Evolutionary conservation across 306 rosid species (phyloP), one percentile per base, ranked within the genome.

Genomic region (Mucuna pruriens): DNA sequence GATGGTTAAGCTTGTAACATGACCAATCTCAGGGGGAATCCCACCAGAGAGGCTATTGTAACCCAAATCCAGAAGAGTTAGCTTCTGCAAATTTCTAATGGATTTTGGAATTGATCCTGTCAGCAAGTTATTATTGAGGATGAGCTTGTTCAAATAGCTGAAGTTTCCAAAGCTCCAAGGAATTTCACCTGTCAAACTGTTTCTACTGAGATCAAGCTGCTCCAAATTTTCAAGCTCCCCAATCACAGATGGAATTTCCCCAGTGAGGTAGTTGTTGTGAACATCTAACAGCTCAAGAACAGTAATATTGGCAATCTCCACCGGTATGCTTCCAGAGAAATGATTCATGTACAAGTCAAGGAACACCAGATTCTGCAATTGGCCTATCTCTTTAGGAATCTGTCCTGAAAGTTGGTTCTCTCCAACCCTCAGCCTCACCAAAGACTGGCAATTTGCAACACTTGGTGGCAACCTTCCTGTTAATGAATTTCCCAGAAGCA

Each of bases 271-370:
- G 82, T 96, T 96, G 75, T 90, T 89, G 77, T 96, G 98, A 77
- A 86, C 94, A 85, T 93, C 98, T 39, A 96, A 82, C 26, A 92
- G 91, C 84, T 96, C 99, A 45, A 96, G 98, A 87, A 92, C 94
- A 11, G 97, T 92, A 40, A 96, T 83, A 78, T 93, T 93, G 33
- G 97, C 93, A 76, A 93, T 84, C 90, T 96, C 99, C 48, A 77
- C 69, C 0, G 99, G 98, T 57, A 96, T 83, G 26, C 87, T 84
- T 57, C 97, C 98, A 3, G 97, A 88, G 86, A 96, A 93, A 52
- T 88, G 89, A 77, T 96, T 96, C 98, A 90, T 90, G 88, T 92
- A 93, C 88, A 96, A 77, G 82, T 96, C 98, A 17, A 96, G 97
- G 75, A 95, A 93, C 55, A 93, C 92, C n/a, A 96, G 97, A 83